phyloP scores from a whole-genome alignment of 768 basidiomycete genomes.

The Kwoniella mangroviensis region DNA sequence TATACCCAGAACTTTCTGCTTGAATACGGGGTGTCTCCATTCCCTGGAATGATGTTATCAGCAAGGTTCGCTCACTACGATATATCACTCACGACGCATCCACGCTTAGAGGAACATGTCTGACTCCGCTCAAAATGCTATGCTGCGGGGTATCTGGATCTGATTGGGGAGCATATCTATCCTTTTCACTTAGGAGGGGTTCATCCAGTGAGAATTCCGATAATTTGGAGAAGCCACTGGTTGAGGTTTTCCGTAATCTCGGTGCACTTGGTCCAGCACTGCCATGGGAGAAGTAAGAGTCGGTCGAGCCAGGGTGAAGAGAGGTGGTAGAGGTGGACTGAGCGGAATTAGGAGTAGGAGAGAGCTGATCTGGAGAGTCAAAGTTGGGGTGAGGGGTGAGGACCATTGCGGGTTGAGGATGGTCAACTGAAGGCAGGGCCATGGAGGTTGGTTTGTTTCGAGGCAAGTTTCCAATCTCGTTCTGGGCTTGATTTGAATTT shows the following conservation, averaged over 20 bases:
- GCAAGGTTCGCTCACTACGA: not conserved
- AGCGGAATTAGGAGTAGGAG: slow-evolving; percentile 24
- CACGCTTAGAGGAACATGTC: slow-evolving; percentile 47
- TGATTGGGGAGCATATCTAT: slow-evolving; percentile 22
- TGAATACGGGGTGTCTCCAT: slow-evolving; percentile 56
- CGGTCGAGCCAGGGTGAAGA: not conserved
- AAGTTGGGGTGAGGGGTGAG: slow-evolving; percentile 21
- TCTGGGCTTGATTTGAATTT: not conserved
- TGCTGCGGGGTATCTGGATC: slow-evolving; percentile 18
- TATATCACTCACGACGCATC: slow-evolving; percentile 45
- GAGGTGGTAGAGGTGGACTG: slow-evolving; percentile 2
- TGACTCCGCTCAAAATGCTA: slow-evolving; percentile 33
- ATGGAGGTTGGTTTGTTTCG: not conserved
- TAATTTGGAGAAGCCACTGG: slow-evolving; percentile 47
- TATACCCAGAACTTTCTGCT: slow-evolving; percentile 50
- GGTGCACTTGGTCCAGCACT: slow-evolving; percentile 26
- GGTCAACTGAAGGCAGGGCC: not conserved
- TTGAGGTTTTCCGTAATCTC: slow-evolving; percentile 41
- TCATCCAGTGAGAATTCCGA: slow-evolving; percentile 49
- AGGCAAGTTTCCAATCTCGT: not conserved
- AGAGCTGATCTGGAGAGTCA: slow-evolving; percentile 21
- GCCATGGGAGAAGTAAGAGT: slow-evolving; percentile 17
- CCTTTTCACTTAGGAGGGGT: slow-evolving; percentile 21
- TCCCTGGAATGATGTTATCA: slow-evolving; percentile 29
- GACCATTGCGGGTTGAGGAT: slow-evolving; percentile 21